These are phyloP conservation scores for Chaetomium sp. DNA, from an alignment of 2,329 filamentous ascomycete genomes.

Conservation along the genomic window DNA sequence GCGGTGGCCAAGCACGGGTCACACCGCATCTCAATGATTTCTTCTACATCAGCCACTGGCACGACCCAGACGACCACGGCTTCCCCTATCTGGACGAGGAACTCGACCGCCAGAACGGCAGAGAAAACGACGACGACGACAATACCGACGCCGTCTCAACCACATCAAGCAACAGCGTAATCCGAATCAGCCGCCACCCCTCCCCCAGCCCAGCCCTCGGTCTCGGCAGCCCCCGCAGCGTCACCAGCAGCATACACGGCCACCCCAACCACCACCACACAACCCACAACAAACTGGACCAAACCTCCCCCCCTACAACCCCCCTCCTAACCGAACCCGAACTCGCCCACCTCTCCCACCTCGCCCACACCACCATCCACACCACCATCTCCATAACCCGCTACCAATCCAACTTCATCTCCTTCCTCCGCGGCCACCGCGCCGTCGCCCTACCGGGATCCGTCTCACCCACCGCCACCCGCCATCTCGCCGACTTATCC, in stretches of 20 bases:
- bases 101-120: slow-evolving; percentile 27
- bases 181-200: slow-evolving; percentile 24
- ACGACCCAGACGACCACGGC: slow-evolving; percentile 61
- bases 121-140: slow-evolving; percentile 21
- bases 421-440: slow-evolving; percentile 82
- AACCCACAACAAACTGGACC: background rate
- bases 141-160: slow-evolving; percentile 26
- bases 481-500: slow-evolving; percentile 64
- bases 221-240: slow-evolving; percentile 4
- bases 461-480: slow-evolving; percentile 70
- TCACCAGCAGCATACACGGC: background rate
- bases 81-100: slow-evolving; percentile 68
- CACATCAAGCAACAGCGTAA: slow-evolving; percentile 40
- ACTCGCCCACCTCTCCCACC: slow-evolving; percentile 54
- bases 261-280: background rate
- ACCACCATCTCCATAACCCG: slow-evolving; percentile 71
- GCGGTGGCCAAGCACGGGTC: slow-evolving; percentile 36
- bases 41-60: slow-evolving; percentile 83
- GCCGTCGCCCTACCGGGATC: slow-evolving; percentile 66
- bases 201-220: background rate
- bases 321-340: slow-evolving; percentile 33
- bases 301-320: background rate
- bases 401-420: slow-evolving; percentile 81
- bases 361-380: slow-evolving; percentile 47
- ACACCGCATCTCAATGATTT: slow-evolving; percentile 66